Conservation (phyloP, 768 basidiomycete genomes). For the Tylopilus rubrobrunneus region DNA sequence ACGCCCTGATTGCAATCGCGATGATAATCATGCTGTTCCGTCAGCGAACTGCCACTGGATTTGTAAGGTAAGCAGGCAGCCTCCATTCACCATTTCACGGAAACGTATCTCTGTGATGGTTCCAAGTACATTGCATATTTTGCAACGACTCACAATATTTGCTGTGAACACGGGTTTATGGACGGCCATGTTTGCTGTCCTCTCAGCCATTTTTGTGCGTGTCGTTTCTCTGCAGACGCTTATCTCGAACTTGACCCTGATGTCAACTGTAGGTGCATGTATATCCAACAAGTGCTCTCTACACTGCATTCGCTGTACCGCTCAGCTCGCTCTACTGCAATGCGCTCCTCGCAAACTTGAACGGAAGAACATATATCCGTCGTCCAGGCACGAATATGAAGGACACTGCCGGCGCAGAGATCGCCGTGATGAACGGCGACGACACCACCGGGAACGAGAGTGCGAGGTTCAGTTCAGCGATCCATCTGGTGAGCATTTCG, state of each 20-base stretch:
- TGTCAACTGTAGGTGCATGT: not conserved
- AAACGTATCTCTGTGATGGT: not conserved
- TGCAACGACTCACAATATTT: conserved; percentile 13
- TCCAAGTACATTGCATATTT: conserved; percentile 1
- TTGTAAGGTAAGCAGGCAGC: not conserved
- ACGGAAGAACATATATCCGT: conserved; percentile 6
- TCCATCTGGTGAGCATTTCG: not conserved
- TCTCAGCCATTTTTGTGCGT: conserved; percentile 7
- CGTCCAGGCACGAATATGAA: not conserved
- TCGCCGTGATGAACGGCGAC: not conserved
- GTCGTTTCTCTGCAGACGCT: not conserved
- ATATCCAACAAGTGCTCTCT: not conserved
- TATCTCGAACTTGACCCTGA: not conserved
- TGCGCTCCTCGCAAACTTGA: conserved; percentile 16
- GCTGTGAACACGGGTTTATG: conserved; percentile 35
- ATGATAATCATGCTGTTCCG: conserved; percentile 6
- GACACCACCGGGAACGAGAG: not conserved
- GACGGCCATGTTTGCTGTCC: conserved; percentile 41
- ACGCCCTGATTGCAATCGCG: conserved; percentile 7
- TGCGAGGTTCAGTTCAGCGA: not conserved
- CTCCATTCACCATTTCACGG: too few relatives aligned
- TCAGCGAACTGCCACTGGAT: not conserved
- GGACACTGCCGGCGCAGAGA: not conserved
- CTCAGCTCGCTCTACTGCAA: conserved; percentile 14
- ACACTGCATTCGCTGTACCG: not conserved